Evolutionary conservation across 768 basidiomycete genomes (phyloP).

Genomic region (Lactifluus piperatus): DNA sequence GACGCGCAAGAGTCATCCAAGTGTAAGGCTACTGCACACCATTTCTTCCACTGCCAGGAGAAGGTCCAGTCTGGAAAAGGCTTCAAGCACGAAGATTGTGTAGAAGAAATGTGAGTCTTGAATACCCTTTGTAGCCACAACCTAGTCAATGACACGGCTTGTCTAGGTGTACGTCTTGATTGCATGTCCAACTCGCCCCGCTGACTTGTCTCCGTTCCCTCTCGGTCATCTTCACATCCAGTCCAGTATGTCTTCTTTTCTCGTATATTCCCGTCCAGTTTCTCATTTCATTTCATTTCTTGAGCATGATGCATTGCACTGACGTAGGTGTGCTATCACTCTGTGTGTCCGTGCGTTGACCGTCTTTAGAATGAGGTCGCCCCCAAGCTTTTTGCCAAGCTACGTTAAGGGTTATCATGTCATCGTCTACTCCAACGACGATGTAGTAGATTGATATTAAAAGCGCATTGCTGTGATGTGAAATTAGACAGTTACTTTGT

Average conservation of each 20-base stretch:
- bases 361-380: constrained; percentile 42
- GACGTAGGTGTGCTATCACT: constrained; percentile 46
- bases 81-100: constrained; percentile 86
- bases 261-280: background rate
- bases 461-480: background rate
- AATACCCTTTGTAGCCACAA: background rate
- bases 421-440: background rate
- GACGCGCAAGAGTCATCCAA: constrained; percentile 60
- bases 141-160: background rate
- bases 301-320: constrained; percentile 87
- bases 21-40: constrained; percentile 62
- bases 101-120: constrained; percentile 74
- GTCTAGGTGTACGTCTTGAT: constrained; percentile 22
- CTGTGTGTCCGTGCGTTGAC: background rate
- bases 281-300: constrained; percentile 7
- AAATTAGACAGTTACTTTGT: constrained; percentile 4
- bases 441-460: constrained; percentile 2
- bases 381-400: constrained; percentile 77
- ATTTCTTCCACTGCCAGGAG: constrained; percentile 88
- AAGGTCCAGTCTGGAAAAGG: constrained; percentile 78
- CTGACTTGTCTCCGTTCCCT: constrained; percentile 3
- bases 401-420: constrained; percentile 34
- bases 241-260: constrained; percentile 54
- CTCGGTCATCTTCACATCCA: constrained; percentile 21
- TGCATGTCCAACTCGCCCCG: background rate